Evolutionary conservation across 2,329 filamentous ascomycete genomes (phyloP).

Genomic region (Colletotrichum neosansevieriae): DNA sequence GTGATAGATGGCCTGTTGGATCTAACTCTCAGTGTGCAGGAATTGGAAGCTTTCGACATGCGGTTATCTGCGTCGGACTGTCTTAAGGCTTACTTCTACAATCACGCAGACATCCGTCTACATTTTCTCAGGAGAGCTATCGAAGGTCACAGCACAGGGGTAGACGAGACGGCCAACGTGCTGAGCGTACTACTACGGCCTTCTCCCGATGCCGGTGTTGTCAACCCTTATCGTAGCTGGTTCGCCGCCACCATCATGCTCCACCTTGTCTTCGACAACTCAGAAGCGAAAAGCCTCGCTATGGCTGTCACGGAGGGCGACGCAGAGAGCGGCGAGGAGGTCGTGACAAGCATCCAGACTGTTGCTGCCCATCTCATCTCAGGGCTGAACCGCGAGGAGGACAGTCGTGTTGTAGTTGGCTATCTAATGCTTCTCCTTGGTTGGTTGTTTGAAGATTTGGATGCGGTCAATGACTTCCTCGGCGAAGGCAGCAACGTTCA

Average conservation of each 20-base stretch:
- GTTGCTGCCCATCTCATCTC: slow-evolving; percentile 88
- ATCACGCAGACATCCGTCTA: slow-evolving; percentile 82
- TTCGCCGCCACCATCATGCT: slow-evolving; percentile 90
- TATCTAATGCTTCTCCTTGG: slow-evolving; percentile 90
- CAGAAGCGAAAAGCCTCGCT: slow-evolving; percentile 81
- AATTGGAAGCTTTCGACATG: slow-evolving; percentile 78
- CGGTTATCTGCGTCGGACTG: slow-evolving; percentile 89
- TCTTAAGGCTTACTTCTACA: slow-evolving; percentile 90
- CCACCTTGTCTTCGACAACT: slow-evolving; percentile 85
- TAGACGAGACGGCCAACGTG: slow-evolving; percentile 89
- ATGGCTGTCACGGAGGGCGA: slow-evolving; percentile 91
- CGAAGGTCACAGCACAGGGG: slow-evolving; percentile 81
- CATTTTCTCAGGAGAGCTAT: slow-evolving; percentile 93
- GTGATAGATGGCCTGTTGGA: slow-evolving; percentile 95
- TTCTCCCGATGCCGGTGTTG: slow-evolving; percentile 68
- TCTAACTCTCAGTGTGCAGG: slow-evolving; percentile 77
- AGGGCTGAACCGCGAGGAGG: slow-evolving; percentile 79
- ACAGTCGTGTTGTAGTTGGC: slow-evolving; percentile 83
- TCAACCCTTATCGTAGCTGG: slow-evolving; percentile 89
- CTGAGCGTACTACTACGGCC: slow-evolving; percentile 83
- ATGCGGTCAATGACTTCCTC: slow-evolving; percentile 92
- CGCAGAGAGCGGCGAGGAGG: slow-evolving; percentile 89
- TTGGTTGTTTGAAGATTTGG: slow-evolving; percentile 93
- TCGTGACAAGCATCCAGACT: slow-evolving; percentile 92
- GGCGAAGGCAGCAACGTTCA: slow-evolving; percentile 94